phyloP scores from a whole-genome alignment of 768 basidiomycete species.

The Paxillus ammoniavirescens region DNA sequence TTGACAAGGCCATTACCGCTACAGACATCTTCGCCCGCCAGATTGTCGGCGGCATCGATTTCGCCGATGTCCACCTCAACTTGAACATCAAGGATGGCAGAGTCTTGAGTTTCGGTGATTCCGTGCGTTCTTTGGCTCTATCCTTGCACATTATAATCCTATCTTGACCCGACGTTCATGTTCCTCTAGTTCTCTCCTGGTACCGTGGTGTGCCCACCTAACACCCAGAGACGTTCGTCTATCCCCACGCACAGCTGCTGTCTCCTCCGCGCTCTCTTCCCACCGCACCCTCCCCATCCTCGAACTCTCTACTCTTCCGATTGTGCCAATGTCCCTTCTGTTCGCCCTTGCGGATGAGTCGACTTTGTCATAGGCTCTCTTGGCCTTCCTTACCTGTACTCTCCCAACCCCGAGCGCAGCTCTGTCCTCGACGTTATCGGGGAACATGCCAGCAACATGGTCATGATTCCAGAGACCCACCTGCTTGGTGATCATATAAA shows the following conservation, averaged over 20 bases:
- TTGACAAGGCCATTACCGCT: conserved; percentile 80
- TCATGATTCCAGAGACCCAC: conserved; percentile 35
- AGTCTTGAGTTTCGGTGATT: conserved; percentile 85
- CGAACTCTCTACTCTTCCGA: conserved; percentile 52
- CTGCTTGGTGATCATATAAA: conserved; percentile 45
- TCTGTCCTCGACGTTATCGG: conserved; percentile 51
- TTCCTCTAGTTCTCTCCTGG: conserved; percentile 73
- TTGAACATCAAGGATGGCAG: conserved; percentile 85
- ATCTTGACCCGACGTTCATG: conserved; percentile 1
- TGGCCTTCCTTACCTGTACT: conserved; percentile 79
- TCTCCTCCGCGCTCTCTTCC: no score
- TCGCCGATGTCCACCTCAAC: conserved; percentile 90
- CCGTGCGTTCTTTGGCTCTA: conserved; percentile 47
- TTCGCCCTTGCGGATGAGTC: conserved; percentile 20
- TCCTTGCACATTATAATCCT: neutral
- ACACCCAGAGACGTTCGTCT: conserved; percentile 32
- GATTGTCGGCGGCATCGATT: conserved; percentile 80
- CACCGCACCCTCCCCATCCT: conserved; percentile 34
- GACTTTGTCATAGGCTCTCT: conserved; percentile 45
- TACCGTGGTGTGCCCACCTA: conserved; percentile 39
- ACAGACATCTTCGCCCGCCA: conserved; percentile 90
- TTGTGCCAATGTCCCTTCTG: conserved; percentile 47
- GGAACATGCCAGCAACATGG: conserved; percentile 51
- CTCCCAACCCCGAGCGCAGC: conserved; percentile 49
- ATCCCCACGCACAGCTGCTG: conserved; percentile 59